Percentiles rank a stretch among this genome's conserved stretches.
phyloP scores from a whole-genome alignment of 805 yeast species.

The Ogataea philodendri region DNA sequence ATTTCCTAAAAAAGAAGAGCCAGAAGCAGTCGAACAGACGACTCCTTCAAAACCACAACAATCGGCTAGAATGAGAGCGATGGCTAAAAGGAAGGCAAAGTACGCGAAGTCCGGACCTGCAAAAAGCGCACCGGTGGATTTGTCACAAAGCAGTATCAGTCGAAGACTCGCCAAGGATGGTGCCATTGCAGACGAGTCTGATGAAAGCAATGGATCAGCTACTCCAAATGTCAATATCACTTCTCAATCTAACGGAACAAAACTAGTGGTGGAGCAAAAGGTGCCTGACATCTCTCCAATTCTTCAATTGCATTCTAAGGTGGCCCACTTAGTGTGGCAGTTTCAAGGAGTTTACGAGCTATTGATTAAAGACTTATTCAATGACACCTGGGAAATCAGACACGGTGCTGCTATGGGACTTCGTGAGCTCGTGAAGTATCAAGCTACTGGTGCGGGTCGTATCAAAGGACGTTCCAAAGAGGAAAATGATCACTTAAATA shows the following conservation, averaged over 20 bases:
- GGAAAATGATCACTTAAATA: constrained; percentile 67
- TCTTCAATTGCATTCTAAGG: constrained; percentile 66
- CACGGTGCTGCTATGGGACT: constrained; percentile 95
- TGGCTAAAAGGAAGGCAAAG: constrained; percentile 91
- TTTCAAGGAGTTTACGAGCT: constrained; percentile 90
- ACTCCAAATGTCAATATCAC: constrained; percentile 50
- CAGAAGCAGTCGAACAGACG: constrained; percentile 4
- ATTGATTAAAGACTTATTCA: constrained; percentile 72
- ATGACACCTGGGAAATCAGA: constrained; percentile 89
- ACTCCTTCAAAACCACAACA: constrained; percentile 27
- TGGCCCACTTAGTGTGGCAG: constrained; percentile 83
- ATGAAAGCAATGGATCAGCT: constrained; percentile 21
- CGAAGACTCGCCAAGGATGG: constrained; percentile 48
- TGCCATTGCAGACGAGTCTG: constrained; percentile 25
- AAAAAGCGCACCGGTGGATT: constrained; percentile 54
- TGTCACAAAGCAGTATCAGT: constrained; percentile 69
- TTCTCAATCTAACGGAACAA: constrained; percentile 74
- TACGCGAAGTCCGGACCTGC: constrained; percentile 53
- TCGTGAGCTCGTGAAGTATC: constrained; percentile 78
- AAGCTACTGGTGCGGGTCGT: constrained; percentile 85
- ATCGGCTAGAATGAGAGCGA: constrained; percentile 82
- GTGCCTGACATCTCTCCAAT: constrained; percentile 63
- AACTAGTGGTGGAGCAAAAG: constrained; percentile 80
- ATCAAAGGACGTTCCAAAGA: constrained; percentile 55
- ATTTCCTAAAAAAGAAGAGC: constrained; percentile 9